phyloP scores from a whole-genome alignment of 805 yeast genomes.

The Jamesozyma gamospora region DNA sequence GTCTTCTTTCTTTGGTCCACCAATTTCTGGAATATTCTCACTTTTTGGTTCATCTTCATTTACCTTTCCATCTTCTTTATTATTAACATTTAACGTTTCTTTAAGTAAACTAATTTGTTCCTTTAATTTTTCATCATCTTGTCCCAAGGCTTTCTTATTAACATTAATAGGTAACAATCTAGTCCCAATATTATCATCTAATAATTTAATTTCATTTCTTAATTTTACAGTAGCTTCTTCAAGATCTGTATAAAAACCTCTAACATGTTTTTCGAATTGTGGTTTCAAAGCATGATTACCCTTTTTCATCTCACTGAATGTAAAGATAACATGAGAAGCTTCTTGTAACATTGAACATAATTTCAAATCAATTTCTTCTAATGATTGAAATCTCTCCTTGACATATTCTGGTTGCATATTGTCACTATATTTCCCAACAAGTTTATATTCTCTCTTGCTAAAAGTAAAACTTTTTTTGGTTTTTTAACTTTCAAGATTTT shows the following conservation, averaged over 20 bases:
- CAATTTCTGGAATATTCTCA: too few species aligned
- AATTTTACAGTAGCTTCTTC: constrained; percentile 17
- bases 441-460: too few species aligned
- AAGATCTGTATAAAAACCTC: constrained; percentile 18
- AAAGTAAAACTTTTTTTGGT: too few species aligned
- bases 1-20: too few species aligned
- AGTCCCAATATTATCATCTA: constrained; percentile 26
- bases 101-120: constrained; percentile 19
- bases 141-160: constrained; percentile 26
- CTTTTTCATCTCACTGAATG: constrained; percentile 24
- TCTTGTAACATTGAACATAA: constrained; percentile 21
- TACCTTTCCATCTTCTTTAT: too few species aligned
- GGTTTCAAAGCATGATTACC: constrained; percentile 23
- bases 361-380: constrained; percentile 20
- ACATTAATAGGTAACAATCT: constrained; percentile 25
- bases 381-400: constrained; percentile 21
- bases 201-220: constrained; percentile 19
- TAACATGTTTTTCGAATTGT: constrained; percentile 22
- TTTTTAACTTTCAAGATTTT: too few species aligned
- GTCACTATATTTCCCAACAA: too few species aligned
- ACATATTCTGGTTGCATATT: constrained; percentile 25
- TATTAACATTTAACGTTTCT: constrained; percentile 3
- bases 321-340: constrained; percentile 25
- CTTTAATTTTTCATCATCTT: constrained; percentile 25
- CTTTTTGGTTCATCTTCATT: too few species aligned